Evolutionary conservation across 148 eudicot genomes (phyloP).

Genomic region (Oxyria digyna): DNA sequence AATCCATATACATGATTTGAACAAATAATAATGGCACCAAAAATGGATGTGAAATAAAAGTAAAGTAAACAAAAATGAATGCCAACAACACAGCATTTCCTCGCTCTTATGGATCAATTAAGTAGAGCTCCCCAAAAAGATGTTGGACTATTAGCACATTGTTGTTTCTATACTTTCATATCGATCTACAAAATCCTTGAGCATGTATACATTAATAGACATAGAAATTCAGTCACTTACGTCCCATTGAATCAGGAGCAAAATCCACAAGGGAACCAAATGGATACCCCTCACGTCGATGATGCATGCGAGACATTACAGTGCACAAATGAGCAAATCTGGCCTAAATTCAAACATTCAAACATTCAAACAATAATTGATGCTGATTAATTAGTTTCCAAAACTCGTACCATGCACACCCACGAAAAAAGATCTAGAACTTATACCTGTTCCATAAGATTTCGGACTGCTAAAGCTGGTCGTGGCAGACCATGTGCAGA

Average conservation of each 20-base stretch:
- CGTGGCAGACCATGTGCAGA: conserved; percentile 91
- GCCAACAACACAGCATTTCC: background rate
- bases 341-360: conserved; percentile 36
- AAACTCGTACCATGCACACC: background rate
- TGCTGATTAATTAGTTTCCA: background rate
- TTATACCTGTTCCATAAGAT: conserved; percentile 95
- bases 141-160: background rate
- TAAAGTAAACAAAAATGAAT: background rate
- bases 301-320: conserved; percentile 97
- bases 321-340: conserved; percentile 96
- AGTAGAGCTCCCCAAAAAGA: background rate
- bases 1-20: background rate
- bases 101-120: background rate
- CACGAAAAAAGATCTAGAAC: background rate
- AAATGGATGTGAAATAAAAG: background rate
- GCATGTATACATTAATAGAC: background rate
- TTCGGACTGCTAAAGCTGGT: conserved; percentile 95
- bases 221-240: conserved; percentile 38
- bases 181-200: too few relatives aligned
- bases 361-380: background rate
- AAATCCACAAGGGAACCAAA: conserved; percentile 97
- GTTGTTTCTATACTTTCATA: background rate
- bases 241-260: conserved; percentile 94
- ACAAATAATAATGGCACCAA: background rate
- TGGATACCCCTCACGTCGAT: conserved; percentile 91